Evolutionary conservation across 1,284 basidiomycete species (phyloP).

Genomic region (Cryptococcus sp.): DNA sequence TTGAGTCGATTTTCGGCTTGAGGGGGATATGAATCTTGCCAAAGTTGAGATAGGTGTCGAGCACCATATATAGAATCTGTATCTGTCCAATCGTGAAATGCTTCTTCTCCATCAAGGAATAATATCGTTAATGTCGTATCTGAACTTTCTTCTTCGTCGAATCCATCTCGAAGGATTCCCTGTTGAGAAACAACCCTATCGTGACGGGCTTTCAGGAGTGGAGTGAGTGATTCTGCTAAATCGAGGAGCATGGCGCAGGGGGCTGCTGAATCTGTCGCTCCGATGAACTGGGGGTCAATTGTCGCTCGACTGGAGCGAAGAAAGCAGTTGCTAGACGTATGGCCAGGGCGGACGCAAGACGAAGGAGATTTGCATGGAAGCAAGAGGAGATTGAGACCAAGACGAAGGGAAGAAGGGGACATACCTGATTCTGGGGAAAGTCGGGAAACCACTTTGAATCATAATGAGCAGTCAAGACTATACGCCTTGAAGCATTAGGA

Average conservation of each 20-base stretch:
- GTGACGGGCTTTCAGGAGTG: constrained; percentile 64
- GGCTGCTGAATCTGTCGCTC: constrained; percentile 95
- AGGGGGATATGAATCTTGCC: constrained; percentile 65
- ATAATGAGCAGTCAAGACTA: constrained; percentile 90
- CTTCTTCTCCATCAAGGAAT: constrained; percentile 98
- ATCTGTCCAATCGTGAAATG: constrained; percentile 83
- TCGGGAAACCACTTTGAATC: constrained; percentile 86
- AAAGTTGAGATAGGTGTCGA: constrained; percentile 79
- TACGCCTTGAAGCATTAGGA: constrained; percentile 68
- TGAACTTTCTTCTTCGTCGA: constrained; percentile 68
- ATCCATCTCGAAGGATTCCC: constrained; percentile 27
- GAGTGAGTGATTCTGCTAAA: constrained; percentile 71
- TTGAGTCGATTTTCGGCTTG: constrained; percentile 46
- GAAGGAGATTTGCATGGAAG: not conserved
- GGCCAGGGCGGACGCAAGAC: not conserved
- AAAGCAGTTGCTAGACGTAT: not conserved
- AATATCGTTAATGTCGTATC: constrained; percentile 88
- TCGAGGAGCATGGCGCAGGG: constrained; percentile 92
- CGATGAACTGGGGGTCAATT: constrained; percentile 68
- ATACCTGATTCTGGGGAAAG: constrained; percentile 67
- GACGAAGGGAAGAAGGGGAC: too few species aligned
- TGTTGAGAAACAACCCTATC: constrained; percentile 54
- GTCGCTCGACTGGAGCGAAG: not conserved
- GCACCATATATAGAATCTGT: constrained; percentile 92
- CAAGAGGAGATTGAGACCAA: not conserved